Base-by-base conservation (phyloP, 2,329 filamentous ascomycete species). In the Cladophialophora immunda region DNA sequence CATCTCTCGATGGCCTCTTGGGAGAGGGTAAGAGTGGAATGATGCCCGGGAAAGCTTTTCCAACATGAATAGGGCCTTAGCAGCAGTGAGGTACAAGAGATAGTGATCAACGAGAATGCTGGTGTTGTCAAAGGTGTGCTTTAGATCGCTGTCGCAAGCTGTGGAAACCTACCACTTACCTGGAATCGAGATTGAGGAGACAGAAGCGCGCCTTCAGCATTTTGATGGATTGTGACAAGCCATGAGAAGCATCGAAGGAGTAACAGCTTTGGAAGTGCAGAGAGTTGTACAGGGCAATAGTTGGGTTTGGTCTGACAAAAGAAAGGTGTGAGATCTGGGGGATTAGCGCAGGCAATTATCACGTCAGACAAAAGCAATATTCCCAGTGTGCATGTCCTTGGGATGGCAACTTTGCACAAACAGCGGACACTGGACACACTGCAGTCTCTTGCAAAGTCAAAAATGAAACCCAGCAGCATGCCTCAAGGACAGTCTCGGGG, bases 1-100 rank as follows among this genome's bases (percentile, higher is more conserved):
- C 58, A 53, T 61, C 58, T 61, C 30, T 61, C 58, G 45, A 61
- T 61, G 58, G 29, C 19, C n/a, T 38, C 32, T 59, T 34, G 36
- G 30, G 9, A 19, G 45, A 29, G 6, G 8, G 15, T 3, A 19
- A 50, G 45, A 25, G 45, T 50, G 45, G 45, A 50, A 19, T 50
- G 45, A 30, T 5, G 13, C 17, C 27, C 27, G n/a, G 5, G 19
- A 27, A n/a, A 32, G 57, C 38, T 22, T 59, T 27, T 58, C 19
- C 32, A 30, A 41, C 8, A 27, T 22, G 56, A 22, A 41, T n/a
- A 13, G 9, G 27, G 19, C 25, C 36, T 32, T 15, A 29, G 36
- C 36, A 22, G 25, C 9, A 9, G 27, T 34, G 27, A 9, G 30
- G 15, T 50, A 47, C 45, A 27, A 50, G 9, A 13, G 2, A 50